Base-by-base conservation (phyloP, 2,329 filamentous ascomycete genomes). In the Lasiodiplodia theobromae region DNA sequence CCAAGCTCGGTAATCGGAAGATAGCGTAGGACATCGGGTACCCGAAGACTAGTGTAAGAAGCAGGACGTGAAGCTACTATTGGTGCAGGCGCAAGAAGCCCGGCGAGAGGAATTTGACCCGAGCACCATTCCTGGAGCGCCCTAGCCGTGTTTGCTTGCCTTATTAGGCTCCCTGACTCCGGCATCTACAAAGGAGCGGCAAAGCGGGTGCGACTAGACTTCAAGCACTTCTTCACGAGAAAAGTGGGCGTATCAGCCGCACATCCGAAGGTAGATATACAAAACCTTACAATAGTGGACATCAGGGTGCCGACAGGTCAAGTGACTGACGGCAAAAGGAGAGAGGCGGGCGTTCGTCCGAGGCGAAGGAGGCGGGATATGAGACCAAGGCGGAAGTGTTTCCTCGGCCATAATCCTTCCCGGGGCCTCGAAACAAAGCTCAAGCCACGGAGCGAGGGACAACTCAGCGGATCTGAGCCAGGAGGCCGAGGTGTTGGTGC, bases 1-100 rank as follows among this genome's bases (percentile, higher is more conserved):
- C 21, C 28, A 25, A 21, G 21, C 23, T 51, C 14, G 5, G 16
- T 28, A n/a, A n/a, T 5, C 28, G 18, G 25, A 8, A 16, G 16
- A 23, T n/a, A 28, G 58, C 16, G 10, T 16, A n/a, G 12, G n/a
- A 11, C 18, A 47, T 23, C 31, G 57, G 2, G 23, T 25, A 25
- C 54, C 21, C 37, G 40, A 40, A 16, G 56, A 18, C 21, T 5
- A n/a, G 18, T 31, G 51, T 28, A 21, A 25, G 10, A 25, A 11
- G 5, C 51, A 10, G 11, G 23, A 2, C 4, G 37, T n/a, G n/a
- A 16, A 37, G 25, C 14, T 18, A 18, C 12, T 28, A 52, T 18
- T 37, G 47, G 47, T 1, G 10, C 23, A 10, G 40, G 16, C 47
- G 60, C 60, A 64, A 64, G 31, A 47, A 64, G 60, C n/a, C 44